These are phyloP conservation scores for Claviceps africana DNA, from an alignment of 2,329 filamentous ascomycete species.

Conservation along the genomic window DNA sequence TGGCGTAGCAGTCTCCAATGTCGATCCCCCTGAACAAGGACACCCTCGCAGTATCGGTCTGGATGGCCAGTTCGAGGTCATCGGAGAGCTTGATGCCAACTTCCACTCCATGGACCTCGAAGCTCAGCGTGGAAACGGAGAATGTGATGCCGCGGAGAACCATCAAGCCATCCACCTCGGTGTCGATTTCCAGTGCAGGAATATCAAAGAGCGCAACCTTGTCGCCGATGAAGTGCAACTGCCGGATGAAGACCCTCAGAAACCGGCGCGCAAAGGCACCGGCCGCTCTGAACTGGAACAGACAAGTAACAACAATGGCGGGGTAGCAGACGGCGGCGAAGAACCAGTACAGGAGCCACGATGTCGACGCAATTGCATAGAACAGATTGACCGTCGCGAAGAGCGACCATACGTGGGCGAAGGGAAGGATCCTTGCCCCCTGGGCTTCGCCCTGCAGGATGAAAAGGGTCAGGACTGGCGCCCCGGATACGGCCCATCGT, in stretches of 20 bases:
- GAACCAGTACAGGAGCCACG: conserved; percentile 4
- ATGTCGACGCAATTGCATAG: conserved; percentile 4
- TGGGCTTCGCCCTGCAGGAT: conserved; percentile 3
- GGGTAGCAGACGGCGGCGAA: conserved; percentile 4
- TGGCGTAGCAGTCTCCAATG: conserved; percentile 4
- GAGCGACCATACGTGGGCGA: conserved; percentile 3
- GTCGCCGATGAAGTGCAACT: conserved; percentile 6
- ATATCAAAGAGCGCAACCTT: conserved; percentile 5
- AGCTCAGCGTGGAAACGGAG: conserved; percentile 3
- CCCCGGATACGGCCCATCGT: conserved; percentile 3
- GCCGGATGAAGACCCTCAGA: conserved; percentile 1
- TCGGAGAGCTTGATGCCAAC: conserved; percentile 5
- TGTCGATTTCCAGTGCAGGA: conserved; percentile 3
- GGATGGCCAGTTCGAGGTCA: conserved; percentile 3
- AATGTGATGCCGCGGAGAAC: conserved; percentile 3
- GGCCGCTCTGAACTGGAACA: background rate
- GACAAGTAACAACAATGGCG: conserved; percentile 1
- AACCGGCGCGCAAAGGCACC: background rate
- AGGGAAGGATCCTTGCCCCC: background rate
- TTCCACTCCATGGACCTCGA: conserved; percentile 4
- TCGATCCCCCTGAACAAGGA: conserved; percentile 4
- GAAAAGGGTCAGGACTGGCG: background rate
- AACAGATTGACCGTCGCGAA: conserved; percentile 3
- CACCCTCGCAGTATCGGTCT: conserved; percentile 1
- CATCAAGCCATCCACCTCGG: conserved; percentile 4